A percentile compares a stretch with the other conserved stretches of the same genome.
These are phyloP conservation scores for Trichoderma breve DNA, from an alignment of 2,329 filamentous ascomycete genomes.

Conservation along the genomic window DNA sequence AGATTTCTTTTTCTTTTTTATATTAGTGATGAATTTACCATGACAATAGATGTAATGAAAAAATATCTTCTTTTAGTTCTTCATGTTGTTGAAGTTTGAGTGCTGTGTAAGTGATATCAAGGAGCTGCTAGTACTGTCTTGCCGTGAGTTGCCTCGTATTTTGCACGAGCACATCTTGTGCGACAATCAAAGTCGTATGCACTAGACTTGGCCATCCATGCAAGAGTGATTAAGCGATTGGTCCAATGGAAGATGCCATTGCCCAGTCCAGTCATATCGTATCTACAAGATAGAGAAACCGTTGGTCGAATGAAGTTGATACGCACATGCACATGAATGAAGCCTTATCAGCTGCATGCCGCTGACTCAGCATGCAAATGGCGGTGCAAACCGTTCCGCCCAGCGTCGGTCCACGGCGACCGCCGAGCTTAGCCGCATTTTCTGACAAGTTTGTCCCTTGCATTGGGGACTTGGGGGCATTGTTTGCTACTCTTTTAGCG, in stretches of 20 bases:
- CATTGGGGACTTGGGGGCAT: neutral
- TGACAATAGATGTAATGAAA: neutral
- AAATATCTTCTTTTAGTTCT: neutral
- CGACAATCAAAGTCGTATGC: neutral
- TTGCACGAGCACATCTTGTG: neutral
- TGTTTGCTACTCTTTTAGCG: neutral
- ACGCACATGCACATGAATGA: neutral
- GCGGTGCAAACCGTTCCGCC: conserved; percentile 3
- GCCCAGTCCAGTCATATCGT: neutral
- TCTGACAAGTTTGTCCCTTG: neutral
- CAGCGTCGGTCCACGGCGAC: conserved; percentile 24
- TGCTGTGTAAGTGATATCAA: neutral
- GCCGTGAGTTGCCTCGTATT: neutral
- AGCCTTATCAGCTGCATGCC: neutral
- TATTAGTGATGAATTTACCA: neutral
- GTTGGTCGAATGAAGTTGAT: neutral
- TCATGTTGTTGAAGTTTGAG: neutral
- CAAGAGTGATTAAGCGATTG: neutral
- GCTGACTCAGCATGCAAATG: neutral
- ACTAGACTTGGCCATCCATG: neutral
- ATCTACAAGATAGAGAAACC: neutral
- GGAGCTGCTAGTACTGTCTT: neutral
- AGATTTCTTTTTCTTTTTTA: neutral
- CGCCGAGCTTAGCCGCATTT: conserved; percentile 18
- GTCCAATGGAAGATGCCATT: neutral